A percentile compares a stretch with the other conserved stretches of the same genome.
Conservation (phyloP, 176 grass and related monocot genomes). For the Echinochloa phyllopogon region DNA sequence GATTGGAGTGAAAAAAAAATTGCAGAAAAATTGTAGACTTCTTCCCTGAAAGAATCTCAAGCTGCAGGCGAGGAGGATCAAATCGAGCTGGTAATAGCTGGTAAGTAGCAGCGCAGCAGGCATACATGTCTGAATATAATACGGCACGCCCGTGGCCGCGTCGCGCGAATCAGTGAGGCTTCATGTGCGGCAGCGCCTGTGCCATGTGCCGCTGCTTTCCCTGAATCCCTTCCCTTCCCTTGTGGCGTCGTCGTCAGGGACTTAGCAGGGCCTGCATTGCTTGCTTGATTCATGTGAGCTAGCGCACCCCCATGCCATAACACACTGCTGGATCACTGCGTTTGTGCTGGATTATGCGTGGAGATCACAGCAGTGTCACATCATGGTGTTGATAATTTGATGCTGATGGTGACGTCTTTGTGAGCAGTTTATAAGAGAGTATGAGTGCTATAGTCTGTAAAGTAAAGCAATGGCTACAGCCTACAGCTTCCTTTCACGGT, state of each 20-base stretch:
- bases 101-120: background rate
- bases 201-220: background rate
- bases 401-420: background rate
- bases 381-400: background rate
- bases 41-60: background rate
- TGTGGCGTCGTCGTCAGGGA: no score
- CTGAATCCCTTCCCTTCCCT: background rate
- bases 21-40: background rate
- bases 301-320: background rate
- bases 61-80: background rate
- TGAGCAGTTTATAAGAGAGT: background rate
- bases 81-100: background rate
- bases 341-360: background rate
- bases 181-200: conserved; percentile 13
- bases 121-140: background rate
- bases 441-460: no score
- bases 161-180: background rate
- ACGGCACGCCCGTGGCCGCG: background rate
- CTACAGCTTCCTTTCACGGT: no score
- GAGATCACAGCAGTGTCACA: background rate
- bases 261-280: background rate
- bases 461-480: no score
- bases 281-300: background rate
- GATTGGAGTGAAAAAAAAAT: background rate
- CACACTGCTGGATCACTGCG: background rate